Evolutionary conservation across 108 stramenopile species (phyloP).

Genomic region (Pinguiococcus pyrenoidosus): DNA sequence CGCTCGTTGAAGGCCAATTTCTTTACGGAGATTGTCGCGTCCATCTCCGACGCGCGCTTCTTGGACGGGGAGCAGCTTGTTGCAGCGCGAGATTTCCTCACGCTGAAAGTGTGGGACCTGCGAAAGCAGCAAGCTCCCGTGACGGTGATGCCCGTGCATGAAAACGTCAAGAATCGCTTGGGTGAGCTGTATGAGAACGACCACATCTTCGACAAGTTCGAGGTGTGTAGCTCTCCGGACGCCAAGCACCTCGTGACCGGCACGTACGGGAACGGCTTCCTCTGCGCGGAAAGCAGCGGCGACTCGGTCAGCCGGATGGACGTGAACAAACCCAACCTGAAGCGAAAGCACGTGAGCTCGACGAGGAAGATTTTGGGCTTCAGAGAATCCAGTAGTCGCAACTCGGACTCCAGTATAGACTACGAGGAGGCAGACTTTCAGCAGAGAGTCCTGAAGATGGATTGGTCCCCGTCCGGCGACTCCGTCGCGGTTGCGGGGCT

Average conservation of each 20-base stretch:
- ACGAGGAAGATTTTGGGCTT: not conserved
- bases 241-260: conserved; percentile 37
- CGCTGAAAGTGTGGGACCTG: conserved; percentile 48
- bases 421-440: conserved; percentile 17
- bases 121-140: conserved; percentile 39
- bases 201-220: conserved; percentile 60
- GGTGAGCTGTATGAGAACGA: conserved; percentile 49
- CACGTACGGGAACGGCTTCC: conserved; percentile 25
- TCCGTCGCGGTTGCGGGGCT: conserved; percentile 36
- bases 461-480: conserved; percentile 34
- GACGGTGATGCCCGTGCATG: conserved; percentile 36
- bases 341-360: not conserved
- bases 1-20: too few relatives aligned
- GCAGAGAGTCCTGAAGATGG: conserved; percentile 37
- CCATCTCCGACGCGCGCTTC: conserved; percentile 40
- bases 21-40: conserved; percentile 47
- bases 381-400: not conserved
- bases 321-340: not conserved
- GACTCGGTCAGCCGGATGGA: not conserved
- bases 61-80: conserved; percentile 8
- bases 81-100: conserved; percentile 48
- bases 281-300: not conserved
- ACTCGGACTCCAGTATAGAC: not conserved
- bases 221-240: conserved; percentile 35
- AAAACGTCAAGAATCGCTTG: conserved; percentile 27